A percentile compares a stretch with the other conserved stretches of the same genome.
These are phyloP conservation scores for Zygoascus flipseniorum DNA, from an alignment of 805 yeast genomes.

Conservation along the genomic window DNA sequence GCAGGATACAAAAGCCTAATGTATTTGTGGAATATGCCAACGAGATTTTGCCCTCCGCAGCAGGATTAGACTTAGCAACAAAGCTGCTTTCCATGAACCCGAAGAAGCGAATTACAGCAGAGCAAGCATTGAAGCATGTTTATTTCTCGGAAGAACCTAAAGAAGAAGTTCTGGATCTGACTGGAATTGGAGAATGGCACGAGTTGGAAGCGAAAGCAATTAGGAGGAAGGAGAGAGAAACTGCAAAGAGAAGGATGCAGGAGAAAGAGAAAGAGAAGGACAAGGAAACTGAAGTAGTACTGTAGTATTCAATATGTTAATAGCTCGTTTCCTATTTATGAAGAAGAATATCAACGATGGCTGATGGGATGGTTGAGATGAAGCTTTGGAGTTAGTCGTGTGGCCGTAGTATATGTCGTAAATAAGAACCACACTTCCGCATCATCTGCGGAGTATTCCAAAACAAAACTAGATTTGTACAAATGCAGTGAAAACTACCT, in stretches of 20 bases:
- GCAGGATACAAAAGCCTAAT: slow-evolving; percentile 31
- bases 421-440: too few species aligned
- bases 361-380: too few species aligned
- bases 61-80: slow-evolving; percentile 52
- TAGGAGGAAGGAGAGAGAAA: slow-evolving; percentile 39
- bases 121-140: slow-evolving; percentile 56
- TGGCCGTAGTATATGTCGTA: too few species aligned
- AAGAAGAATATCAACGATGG: too few species aligned
- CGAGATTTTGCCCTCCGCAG: slow-evolving; percentile 36
- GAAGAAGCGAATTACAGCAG: slow-evolving; percentile 52
- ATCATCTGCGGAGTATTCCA: too few species aligned
- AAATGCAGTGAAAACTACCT: too few species aligned
- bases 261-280: background rate
- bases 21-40: slow-evolving; percentile 38
- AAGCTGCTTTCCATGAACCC: slow-evolving; percentile 66
- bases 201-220: slow-evolving; percentile 89
- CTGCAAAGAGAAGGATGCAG: slow-evolving; percentile 4
- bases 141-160: slow-evolving; percentile 67
- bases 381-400: too few species aligned
- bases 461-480: too few species aligned
- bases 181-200: slow-evolving; percentile 85
- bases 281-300: background rate
- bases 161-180: slow-evolving; percentile 49
- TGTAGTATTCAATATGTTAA: background rate
- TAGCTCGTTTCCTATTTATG: too few species aligned